Evolutionary conservation across 495 filamentous ascomycete genomes (phyloP).

Genomic region (Tuber borchii): DNA sequence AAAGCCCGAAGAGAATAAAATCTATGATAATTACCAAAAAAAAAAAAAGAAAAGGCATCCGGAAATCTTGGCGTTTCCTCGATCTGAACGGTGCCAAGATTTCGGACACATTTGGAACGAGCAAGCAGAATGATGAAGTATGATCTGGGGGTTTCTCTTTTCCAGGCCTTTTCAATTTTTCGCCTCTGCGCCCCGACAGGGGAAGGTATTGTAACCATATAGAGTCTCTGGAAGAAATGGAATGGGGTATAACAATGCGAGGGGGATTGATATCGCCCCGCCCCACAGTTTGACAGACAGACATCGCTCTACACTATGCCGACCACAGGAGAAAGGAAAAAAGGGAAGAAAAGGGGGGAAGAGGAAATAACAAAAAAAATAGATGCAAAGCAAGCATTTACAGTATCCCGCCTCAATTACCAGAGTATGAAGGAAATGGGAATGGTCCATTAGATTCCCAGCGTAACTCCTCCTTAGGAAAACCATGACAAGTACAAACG

Average conservation of each 20-base stretch:
- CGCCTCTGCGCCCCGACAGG: background rate
- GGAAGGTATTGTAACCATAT: background rate
- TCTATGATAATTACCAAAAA: too few species aligned
- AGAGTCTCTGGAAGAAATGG: background rate
- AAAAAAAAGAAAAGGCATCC: too few species aligned
- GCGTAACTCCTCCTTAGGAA: background rate
- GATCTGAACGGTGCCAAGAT: background rate
- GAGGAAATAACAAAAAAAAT: background rate
- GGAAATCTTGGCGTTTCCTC: too few species aligned
- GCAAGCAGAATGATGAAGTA: background rate
- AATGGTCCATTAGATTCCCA: background rate
- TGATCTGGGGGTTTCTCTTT: background rate
- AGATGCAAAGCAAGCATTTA: background rate
- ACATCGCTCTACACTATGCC: background rate
- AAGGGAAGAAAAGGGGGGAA: background rate
- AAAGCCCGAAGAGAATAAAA: too few species aligned
- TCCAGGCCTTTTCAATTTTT: background rate
- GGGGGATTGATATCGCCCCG: background rate
- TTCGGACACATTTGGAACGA: background rate
- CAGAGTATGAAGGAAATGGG: background rate
- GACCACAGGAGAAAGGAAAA: background rate
- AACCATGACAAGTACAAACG: background rate
- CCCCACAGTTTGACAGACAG: background rate
- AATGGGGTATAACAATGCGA: background rate
- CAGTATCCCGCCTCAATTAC: background rate